Evolutionary conservation across 345 rosid genomes (phyloP).

Genomic region (Eucalyptus decipiens): DNA sequence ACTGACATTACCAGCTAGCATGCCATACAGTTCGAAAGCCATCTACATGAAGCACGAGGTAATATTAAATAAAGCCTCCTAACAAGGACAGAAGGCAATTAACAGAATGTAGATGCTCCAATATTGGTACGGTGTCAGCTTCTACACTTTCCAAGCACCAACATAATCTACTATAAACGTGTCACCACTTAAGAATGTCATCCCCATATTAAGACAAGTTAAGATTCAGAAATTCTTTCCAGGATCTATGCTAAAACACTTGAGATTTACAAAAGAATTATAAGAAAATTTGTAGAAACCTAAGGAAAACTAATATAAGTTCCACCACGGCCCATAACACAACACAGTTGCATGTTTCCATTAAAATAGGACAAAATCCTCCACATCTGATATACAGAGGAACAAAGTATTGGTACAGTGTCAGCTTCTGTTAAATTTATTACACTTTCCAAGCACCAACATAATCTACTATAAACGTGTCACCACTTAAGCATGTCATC

Average conservation of each 20-base stretch:
- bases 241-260: neutral
- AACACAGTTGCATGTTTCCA: neutral
- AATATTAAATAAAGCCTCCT: neutral
- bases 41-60: conserved; percentile 32
- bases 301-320: neutral
- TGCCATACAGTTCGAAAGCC: conserved; percentile 97
- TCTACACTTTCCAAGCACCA: neutral
- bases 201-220: neutral
- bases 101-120: neutral
- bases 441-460: neutral
- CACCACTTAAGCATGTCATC: neutral
- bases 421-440: neutral
- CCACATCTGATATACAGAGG: neutral
- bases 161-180: neutral
- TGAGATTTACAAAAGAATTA: neutral
- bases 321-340: neutral
- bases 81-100: neutral
- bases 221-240: neutral
- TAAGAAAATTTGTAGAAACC: neutral
- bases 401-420: no score
- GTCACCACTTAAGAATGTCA: neutral
- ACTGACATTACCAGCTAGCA: conserved; percentile 98
- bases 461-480: neutral
- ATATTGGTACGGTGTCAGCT: neutral
- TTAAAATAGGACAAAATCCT: neutral